A percentile compares a stretch with the other conserved stretches of the same genome.
phyloP scores from a whole-genome alignment of 805 yeast species.

The Maudiozyma turicensis region DNA sequence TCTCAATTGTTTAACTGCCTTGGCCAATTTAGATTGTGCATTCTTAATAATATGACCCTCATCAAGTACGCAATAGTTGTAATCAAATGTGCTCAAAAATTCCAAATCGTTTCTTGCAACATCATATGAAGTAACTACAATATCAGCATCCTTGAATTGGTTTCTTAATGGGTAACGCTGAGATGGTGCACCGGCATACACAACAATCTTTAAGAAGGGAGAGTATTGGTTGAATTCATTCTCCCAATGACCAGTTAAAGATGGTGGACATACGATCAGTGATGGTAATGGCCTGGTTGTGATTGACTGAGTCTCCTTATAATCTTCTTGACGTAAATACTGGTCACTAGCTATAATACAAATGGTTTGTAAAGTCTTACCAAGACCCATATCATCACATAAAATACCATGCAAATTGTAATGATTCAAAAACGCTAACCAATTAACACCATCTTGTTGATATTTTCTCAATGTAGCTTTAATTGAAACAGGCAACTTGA shows the following conservation, averaged over 20 bases:
- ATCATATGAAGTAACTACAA: conserved; percentile 91
- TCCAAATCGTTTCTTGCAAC: conserved; percentile 88
- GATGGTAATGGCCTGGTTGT: conserved; percentile 76
- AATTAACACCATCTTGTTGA: conserved; percentile 97
- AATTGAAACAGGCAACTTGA: conserved; percentile 80
- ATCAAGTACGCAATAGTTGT: conserved; percentile 90
- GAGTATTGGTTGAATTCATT: conserved; percentile 87
- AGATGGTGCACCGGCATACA: conserved; percentile 90
- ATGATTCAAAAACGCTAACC: conserved; percentile 92
- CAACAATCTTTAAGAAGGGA: conserved; percentile 71
- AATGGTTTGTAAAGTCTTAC: conserved; percentile 93
- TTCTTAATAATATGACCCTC: conserved; percentile 98
- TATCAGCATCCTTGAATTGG: conserved; percentile 52
- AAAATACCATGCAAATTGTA: conserved; percentile 94
- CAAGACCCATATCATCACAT: conserved; percentile 99
- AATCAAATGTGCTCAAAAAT: conserved; percentile 48
- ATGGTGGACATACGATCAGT: conserved; percentile 89
- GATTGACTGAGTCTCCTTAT: conserved; percentile 42
- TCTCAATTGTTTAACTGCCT: conserved; percentile 69
- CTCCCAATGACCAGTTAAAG: conserved; percentile 98
- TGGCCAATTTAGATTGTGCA: conserved; percentile 76
- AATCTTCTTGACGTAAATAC: conserved; percentile 68
- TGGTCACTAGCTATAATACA: conserved; percentile 97
- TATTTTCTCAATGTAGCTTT: conserved; percentile 88
- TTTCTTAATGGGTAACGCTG: conserved; percentile 48